A percentile compares a stretch with the other conserved stretches of the same genome.
phyloP scores from a whole-genome alignment of 2,329 filamentous ascomycete genomes.

The Sporothrix humicola region DNA sequence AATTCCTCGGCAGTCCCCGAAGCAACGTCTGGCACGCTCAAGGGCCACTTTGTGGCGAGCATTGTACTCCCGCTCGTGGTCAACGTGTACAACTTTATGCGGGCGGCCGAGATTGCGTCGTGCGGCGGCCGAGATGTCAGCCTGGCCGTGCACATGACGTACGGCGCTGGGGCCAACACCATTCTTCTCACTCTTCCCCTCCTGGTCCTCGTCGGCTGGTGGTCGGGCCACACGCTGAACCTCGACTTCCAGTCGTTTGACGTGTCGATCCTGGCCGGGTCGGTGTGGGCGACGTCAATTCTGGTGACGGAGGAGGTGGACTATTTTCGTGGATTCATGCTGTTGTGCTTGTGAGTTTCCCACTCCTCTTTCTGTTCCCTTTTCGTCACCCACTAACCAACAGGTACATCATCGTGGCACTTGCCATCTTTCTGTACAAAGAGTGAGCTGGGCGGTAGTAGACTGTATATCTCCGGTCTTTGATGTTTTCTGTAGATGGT shows the following conservation, averaged over 20 bases:
- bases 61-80: conserved; percentile 33
- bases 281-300: conserved; percentile 33
- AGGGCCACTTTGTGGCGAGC: conserved; percentile 33
- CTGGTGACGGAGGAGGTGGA: conserved; percentile 29
- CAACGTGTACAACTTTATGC: conserved; percentile 33
- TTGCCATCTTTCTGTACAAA: background rate
- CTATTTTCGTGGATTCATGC: conserved; percentile 21
- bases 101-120: conserved; percentile 31
- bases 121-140: conserved; percentile 15
- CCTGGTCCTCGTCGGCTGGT: conserved; percentile 24
- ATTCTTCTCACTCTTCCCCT: background rate
- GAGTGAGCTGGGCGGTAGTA: background rate
- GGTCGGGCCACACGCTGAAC: conserved; percentile 25
- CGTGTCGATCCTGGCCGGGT: conserved; percentile 31
- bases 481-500: background rate
- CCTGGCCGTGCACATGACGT: conserved; percentile 4
- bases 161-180: background rate
- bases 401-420: conserved; percentile 3
- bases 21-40: background rate
- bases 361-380: background rate
- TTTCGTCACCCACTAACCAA: background rate
- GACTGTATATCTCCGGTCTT: background rate
- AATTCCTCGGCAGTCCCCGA: background rate
- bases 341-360: background rate
- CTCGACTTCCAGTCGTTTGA: conserved; percentile 32